Conservation (phyloP, 1,284 basidiomycete species). For the Fomitopsis schrenkii region DNA sequence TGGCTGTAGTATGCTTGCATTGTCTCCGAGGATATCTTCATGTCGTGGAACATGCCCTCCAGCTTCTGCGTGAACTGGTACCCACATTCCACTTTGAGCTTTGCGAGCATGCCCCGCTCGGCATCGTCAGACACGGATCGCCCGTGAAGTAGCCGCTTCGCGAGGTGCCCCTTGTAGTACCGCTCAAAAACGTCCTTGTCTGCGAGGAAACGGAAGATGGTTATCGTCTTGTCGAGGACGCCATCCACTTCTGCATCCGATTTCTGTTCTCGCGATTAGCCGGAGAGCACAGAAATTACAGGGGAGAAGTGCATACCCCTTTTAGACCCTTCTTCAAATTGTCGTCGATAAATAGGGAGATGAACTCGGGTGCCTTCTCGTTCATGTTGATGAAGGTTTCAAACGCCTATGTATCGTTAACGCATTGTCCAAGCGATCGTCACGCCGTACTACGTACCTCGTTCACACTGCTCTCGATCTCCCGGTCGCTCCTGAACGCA, state of each 20-base stretch:
- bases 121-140: conserved; percentile 96
- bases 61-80: conserved; percentile 97
- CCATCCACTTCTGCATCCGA: conserved; percentile 88
- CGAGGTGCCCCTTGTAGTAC: conserved; percentile 96
- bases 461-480: conserved; percentile 82
- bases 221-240: conserved; percentile 93
- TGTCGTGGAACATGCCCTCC: conserved; percentile 99
- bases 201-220: conserved; percentile 89
- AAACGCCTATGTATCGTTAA: conserved; percentile 64
- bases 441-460: conserved; percentile 52
- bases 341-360: conserved; percentile 97
- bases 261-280: conserved; percentile 62
- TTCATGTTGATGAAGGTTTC: conserved; percentile 91
- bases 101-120: conserved; percentile 96
- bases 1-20: conserved; percentile 73
- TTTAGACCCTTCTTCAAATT: conserved; percentile 95
- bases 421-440: background rate
- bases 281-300: background rate
- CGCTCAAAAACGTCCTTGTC: conserved; percentile 99
- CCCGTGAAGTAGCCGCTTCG: conserved; percentile 84
- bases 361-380: conserved; percentile 87
- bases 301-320: conserved; percentile 58
- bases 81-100: conserved; percentile 96
- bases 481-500: conserved; percentile 74
- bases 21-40: conserved; percentile 86